Percentiles rank a stretch among this genome's conserved stretches.
phyloP scores from a whole-genome alignment of 1,284 basidiomycete species.

The Entoloma clypeatum region DNA sequence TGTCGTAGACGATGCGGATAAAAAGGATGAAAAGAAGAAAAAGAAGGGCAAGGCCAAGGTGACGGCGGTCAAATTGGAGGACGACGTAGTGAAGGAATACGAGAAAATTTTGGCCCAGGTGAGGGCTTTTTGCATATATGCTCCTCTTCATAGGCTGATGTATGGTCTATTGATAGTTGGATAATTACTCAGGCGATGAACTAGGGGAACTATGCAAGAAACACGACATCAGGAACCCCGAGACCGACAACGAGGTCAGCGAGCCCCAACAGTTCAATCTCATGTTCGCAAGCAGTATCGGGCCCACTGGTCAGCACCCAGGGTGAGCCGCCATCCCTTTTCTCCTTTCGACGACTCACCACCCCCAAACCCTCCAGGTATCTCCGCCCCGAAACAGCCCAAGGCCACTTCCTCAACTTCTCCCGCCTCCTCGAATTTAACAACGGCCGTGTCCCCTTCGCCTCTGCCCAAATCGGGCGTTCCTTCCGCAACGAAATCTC shows the following conservation, averaged over 20 bases:
- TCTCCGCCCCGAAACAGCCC: constrained; percentile 97
- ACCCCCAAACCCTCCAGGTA: constrained; percentile 47
- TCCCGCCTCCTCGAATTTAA: constrained; percentile 96
- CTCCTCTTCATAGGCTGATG: not conserved
- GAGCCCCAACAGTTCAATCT: constrained; percentile 97
- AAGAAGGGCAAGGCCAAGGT: constrained; percentile 83
- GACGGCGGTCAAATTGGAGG: constrained; percentile 75
- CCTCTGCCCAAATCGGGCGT: constrained; percentile 94
- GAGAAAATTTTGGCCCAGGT: constrained; percentile 85
- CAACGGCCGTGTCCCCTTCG: constrained; percentile 94
- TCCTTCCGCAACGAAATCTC: constrained; percentile 99
- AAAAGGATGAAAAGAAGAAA: constrained; percentile 68
- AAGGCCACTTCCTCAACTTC: constrained; percentile 99
- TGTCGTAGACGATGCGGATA: constrained; percentile 43
- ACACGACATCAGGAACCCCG: constrained; percentile 85
- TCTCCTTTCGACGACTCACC: constrained; percentile 1
- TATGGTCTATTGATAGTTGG: constrained; percentile 58
- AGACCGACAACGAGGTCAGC: constrained; percentile 87
- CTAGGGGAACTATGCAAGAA: constrained; percentile 86
- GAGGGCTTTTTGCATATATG: constrained; percentile 25
- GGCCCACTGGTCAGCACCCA: constrained; percentile 96
- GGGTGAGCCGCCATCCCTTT: constrained; percentile 50
- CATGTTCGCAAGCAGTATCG: constrained; percentile 98
- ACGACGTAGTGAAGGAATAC: constrained; percentile 76
- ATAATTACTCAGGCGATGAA: constrained; percentile 91